Base-by-base conservation (phyloP, 2,329 filamentous ascomycete genomes). In the Penicillium sp. region DNA sequence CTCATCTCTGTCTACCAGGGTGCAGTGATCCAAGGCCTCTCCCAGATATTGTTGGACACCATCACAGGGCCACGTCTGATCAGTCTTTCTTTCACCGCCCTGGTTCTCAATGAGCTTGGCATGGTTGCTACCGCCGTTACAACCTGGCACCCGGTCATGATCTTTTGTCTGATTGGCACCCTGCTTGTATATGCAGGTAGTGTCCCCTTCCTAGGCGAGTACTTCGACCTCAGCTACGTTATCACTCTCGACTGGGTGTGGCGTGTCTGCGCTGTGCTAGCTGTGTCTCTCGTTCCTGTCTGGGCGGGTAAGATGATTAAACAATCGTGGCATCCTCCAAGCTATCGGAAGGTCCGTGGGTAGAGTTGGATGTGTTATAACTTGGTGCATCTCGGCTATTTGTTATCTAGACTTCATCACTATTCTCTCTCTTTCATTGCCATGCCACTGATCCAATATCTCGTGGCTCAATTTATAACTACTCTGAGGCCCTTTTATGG, bases 71-170 rank as follows among this genome's bases (percentile, higher is more conserved):
- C 79, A 11, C 77, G 75, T 52, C 95, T 99, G 85, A 88, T 97
- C 46, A 83, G 88, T 19, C 88, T 99, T 38, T 90, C 86, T 50
- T 99, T 95, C 67, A 95, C 92, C 0, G 89, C 90, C 0, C 81
- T 99, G 2, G 84, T 99, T 4, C 75, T 97, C 54, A 99, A 97
- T 69, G 93, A 99, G 68, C 80, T 99, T 52, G 81, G 95, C 61
- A 99, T 99, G 95, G 93, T 97, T 2, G 92, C 91, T 3, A 89
- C 95, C 51, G 88, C 95, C 67, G 88, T 99, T 61, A 95, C 89
- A 3, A 99, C 93, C 0, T 99, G 93, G 93, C 93, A 97, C 70
- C 87, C 87, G 33, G 78, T 92, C 54, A 97, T 97, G 91, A 85
- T 95, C 46, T 74, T 88, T 43, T 86, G 80, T 58, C 87, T 97